phyloP scores from a whole-genome alignment of 139 green algal species.

The Micractinium conductrix region DNA sequence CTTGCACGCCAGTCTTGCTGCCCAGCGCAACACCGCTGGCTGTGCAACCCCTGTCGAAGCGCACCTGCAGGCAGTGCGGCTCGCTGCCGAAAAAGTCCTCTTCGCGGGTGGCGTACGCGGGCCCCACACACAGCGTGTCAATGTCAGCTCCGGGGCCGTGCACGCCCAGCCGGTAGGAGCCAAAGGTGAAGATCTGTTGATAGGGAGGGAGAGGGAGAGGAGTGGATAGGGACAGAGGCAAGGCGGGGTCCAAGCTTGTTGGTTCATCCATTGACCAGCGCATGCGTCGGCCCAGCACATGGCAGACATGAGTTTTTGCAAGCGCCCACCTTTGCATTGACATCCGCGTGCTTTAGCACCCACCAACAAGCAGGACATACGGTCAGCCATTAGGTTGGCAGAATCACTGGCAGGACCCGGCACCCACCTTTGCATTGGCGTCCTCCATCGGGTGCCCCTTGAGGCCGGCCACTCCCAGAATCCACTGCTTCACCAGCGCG shows the following conservation, averaged over 20 bases:
- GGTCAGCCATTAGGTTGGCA: too few species aligned
- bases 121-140: conserved; percentile 95
- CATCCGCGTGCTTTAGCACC: background rate
- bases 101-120: conserved; percentile 76
- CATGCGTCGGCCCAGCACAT: too few species aligned
- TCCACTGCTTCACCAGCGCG: conserved; percentile 58
- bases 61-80: conserved; percentile 54
- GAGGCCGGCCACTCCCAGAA: conserved; percentile 44
- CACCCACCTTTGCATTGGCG: conserved; percentile 71
- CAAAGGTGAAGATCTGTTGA: conserved; percentile 90
- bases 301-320: too few species aligned
- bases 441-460: conserved; percentile 51
- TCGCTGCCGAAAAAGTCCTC: conserved; percentile 92
- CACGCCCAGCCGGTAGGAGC: conserved; percentile 94
- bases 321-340: too few species aligned
- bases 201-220: background rate
- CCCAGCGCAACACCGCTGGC: too few species aligned
- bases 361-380: background rate
- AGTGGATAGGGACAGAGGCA: background rate
- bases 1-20: too few species aligned
- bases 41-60: too few species aligned
- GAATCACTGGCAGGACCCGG: too few species aligned
- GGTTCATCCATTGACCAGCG: too few species aligned
- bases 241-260: too few species aligned
- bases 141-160: conserved; percentile 96